Conservation (phyloP, 495 filamentous ascomycete species). For the Bacidia rubella region DNA sequence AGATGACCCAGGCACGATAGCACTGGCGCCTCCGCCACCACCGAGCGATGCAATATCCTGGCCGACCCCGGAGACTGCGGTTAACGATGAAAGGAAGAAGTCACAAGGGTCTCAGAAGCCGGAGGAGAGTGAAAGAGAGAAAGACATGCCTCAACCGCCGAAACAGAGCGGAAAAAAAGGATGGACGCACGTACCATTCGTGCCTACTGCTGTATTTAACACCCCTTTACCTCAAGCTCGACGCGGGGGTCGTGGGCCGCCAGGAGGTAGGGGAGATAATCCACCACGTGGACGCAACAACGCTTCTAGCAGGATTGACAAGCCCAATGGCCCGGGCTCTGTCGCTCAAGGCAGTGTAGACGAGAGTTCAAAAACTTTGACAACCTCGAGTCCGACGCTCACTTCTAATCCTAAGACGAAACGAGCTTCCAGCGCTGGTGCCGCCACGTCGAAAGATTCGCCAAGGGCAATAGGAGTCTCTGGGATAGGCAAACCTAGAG, state of each 20-base stretch:
- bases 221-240: slow-evolving; percentile 58
- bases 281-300: slow-evolving; percentile 40
- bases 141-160: slow-evolving; percentile 41
- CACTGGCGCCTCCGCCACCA: slow-evolving; percentile 40
- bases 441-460: slow-evolving; percentile 27
- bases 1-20: slow-evolving; percentile 4
- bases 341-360: slow-evolving; percentile 21
- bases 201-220: slow-evolving; percentile 67
- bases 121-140: slow-evolving; percentile 31
- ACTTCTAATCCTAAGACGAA: slow-evolving; percentile 20
- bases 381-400: slow-evolving; percentile 21
- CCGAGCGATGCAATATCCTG: slow-evolving; percentile 66
- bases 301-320: slow-evolving; percentile 29
- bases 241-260: slow-evolving; percentile 41
- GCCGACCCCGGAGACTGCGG: slow-evolving; percentile 78
- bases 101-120: slow-evolving; percentile 50
- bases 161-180: slow-evolving; percentile 53
- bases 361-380: slow-evolving; percentile 3
- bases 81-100: slow-evolving; percentile 62
- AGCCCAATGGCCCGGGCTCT: slow-evolving; percentile 15
- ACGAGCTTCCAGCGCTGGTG: slow-evolving; percentile 32
- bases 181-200: slow-evolving; percentile 59
- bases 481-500: slow-evolving; percentile 27
- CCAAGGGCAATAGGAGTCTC: slow-evolving; percentile 25
- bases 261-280: slow-evolving; percentile 39